phyloP scores from a whole-genome alignment of 495 filamentous ascomycete genomes.

The Penicillium cinerascens region DNA sequence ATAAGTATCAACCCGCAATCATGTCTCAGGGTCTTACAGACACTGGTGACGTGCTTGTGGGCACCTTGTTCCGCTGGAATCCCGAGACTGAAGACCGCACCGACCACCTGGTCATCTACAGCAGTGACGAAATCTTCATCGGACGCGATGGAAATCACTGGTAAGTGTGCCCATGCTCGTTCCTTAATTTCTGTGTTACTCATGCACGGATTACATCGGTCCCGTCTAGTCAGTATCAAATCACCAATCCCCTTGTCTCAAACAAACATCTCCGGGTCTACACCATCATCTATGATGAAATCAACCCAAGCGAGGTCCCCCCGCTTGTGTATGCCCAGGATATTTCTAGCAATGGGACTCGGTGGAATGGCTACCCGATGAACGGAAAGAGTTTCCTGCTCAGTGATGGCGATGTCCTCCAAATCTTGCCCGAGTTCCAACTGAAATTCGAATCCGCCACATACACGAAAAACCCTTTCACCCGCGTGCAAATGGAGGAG shows the following conservation, averaged over 20 bases:
- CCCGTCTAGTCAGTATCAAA: slow-evolving; percentile 35
- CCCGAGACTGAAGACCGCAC: slow-evolving; percentile 4
- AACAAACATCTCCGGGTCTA: slow-evolving; percentile 61
- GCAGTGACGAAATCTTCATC: slow-evolving; percentile 32
- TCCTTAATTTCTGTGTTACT: neutral
- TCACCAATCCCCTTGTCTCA: slow-evolving; percentile 48
- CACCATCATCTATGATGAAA: slow-evolving; percentile 47
- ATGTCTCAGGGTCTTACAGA: neutral
- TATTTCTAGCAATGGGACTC: slow-evolving; percentile 55
- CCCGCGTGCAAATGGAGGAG: slow-evolving; percentile 21
- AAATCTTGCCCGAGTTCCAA: slow-evolving; percentile 14
- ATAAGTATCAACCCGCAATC: neutral
- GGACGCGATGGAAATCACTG: slow-evolving; percentile 34
- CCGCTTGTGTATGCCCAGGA: slow-evolving; percentile 62
- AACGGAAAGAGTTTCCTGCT: slow-evolving; percentile 46
- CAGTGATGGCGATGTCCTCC: slow-evolving; percentile 51
- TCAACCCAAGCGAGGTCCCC: slow-evolving; percentile 23
- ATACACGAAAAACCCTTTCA: slow-evolving; percentile 11
- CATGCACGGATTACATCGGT: neutral
- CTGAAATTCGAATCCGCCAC: slow-evolving; percentile 20
- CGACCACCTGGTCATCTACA: slow-evolving; percentile 21
- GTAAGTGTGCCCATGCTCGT: slow-evolving; percentile 7
- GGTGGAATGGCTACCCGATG: slow-evolving; percentile 48
- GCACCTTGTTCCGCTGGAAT: slow-evolving; percentile 24
- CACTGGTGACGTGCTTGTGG: slow-evolving; percentile 14